Evolutionary conservation across 352 stramenopile genomes (phyloP).

Genomic region (Globisporangium camurandrum): DNA sequence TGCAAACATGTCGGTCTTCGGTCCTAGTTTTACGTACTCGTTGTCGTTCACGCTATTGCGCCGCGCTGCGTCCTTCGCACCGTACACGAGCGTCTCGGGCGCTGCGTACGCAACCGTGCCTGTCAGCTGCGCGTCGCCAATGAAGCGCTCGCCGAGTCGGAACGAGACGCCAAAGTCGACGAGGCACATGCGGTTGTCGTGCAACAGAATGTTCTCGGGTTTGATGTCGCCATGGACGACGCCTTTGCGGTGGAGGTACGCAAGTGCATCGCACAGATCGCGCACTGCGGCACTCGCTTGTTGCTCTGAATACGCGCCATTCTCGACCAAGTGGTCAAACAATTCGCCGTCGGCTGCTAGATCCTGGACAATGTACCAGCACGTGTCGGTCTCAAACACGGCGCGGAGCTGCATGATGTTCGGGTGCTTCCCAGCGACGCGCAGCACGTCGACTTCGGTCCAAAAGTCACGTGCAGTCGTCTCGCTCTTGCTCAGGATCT

Average conservation of each 20-base stretch:
- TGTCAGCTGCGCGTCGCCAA: conserved; percentile 62
- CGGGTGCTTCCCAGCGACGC: conserved; percentile 57
- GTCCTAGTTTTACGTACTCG: conserved; percentile 46
- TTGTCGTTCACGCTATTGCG: conserved; percentile 17
- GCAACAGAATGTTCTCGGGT: conserved; percentile 80
- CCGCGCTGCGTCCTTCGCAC: conserved; percentile 13
- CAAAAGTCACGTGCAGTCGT: conserved; percentile 77
- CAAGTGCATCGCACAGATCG: conserved; percentile 68
- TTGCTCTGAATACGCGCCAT: conserved; percentile 82
- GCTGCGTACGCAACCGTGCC: conserved; percentile 71
- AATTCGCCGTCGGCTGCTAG: conserved; percentile 81
- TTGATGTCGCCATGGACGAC: conserved; percentile 88
- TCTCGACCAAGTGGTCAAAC: conserved; percentile 81
- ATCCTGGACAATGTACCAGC: conserved; percentile 81
- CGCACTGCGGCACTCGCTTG: conserved; percentile 63
- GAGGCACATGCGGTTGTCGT: conserved; percentile 70
- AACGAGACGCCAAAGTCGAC: conserved; percentile 85
- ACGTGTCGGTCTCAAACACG: conserved; percentile 64
- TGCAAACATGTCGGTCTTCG: conserved; percentile 78
- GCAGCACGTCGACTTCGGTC: conserved; percentile 75
- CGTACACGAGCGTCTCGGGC: conserved; percentile 59
- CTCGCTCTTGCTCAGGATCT: conserved; percentile 73
- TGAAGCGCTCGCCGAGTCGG: conserved; percentile 66
- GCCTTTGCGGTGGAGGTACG: conserved; percentile 82
- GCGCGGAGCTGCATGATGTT: conserved; percentile 75